A percentile compares a stretch with the other conserved stretches of the same genome.
Conservation (phyloP, 345 rosid genomes). For the Kandelia obovata region DNA sequence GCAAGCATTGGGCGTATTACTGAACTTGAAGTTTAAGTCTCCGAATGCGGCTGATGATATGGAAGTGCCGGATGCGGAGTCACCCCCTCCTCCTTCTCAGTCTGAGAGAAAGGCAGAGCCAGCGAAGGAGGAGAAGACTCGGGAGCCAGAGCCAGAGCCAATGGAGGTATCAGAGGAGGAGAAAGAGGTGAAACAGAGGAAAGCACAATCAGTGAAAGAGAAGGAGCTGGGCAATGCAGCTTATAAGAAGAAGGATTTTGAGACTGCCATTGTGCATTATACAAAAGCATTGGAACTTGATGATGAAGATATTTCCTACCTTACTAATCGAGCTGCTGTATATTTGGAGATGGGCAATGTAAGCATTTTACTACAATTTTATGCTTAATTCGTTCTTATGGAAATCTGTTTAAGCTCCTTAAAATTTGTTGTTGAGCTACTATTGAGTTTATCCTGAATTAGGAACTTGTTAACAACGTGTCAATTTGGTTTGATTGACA, state of each 20-base stretch:
- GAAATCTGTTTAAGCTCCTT: no score
- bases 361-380: not conserved
- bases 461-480: no score
- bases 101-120: conserved; percentile 22
- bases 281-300: conserved; percentile 74
- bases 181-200: conserved; percentile 38
- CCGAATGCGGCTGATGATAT: conserved; percentile 46
- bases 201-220: conserved; percentile 54
- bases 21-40: conserved; percentile 60
- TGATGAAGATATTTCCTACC: conserved; percentile 80
- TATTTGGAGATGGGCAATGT: conserved; percentile 92
- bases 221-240: conserved; percentile 95
- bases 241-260: conserved; percentile 94
- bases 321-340: conserved; percentile 94
- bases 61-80: conserved; percentile 49
- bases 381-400: no score
- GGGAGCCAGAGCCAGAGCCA: conserved; percentile 37
- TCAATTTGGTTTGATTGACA: no score
- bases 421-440: no score
- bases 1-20: conserved; percentile 85
- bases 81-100: conserved; percentile 24
- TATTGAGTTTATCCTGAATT: no score
- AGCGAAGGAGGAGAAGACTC: conserved; percentile 31
- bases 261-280: conserved; percentile 74
- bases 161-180: conserved; percentile 31